Percentiles rank a stretch among this genome's conserved stretches.
Evolutionary conservation across 148 eudicot genomes (phyloP).

Genomic region (Silene uniflora): DNA sequence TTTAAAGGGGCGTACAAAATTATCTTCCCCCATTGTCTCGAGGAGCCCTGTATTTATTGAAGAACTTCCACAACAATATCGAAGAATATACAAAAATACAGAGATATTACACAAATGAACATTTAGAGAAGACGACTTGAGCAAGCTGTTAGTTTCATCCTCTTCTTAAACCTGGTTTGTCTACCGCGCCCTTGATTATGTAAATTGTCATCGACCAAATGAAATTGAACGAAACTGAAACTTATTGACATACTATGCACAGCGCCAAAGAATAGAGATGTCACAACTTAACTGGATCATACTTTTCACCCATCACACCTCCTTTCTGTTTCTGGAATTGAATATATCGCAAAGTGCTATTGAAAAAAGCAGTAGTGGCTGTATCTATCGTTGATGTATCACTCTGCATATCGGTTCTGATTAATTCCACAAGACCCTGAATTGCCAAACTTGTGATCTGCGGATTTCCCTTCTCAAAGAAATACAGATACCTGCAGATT

Average conservation of each 20-base stretch:
- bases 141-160: not conserved
- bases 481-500: constrained; percentile 71
- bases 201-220: not conserved
- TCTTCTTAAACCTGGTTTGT: not conserved
- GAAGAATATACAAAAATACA: not conserved
- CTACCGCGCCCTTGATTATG: not conserved
- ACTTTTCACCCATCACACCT: constrained; percentile 87
- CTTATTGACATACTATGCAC: constrained; percentile 7
- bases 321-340: constrained; percentile 98
- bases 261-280: constrained; percentile 1
- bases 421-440: constrained; percentile 78
- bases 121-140: not conserved
- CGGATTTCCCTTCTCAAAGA: constrained; percentile 85
- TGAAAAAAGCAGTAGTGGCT: constrained; percentile 68
- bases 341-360: constrained; percentile 77
- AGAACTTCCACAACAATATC: not conserved
- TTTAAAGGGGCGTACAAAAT: not conserved
- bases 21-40: not conserved
- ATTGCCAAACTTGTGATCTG: constrained; percentile 68
- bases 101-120: not conserved
- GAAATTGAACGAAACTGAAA: not conserved
- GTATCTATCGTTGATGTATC: constrained; percentile 49
- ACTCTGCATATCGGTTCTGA: constrained; percentile 82
- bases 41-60: not conserved
- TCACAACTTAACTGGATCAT: constrained; percentile 61